Percentiles rank a stretch among this genome's conserved stretches.
Evolutionary conservation across 192 early-diverging fungal species (phyloP).

Genomic region (Backusella australiensis): DNA sequence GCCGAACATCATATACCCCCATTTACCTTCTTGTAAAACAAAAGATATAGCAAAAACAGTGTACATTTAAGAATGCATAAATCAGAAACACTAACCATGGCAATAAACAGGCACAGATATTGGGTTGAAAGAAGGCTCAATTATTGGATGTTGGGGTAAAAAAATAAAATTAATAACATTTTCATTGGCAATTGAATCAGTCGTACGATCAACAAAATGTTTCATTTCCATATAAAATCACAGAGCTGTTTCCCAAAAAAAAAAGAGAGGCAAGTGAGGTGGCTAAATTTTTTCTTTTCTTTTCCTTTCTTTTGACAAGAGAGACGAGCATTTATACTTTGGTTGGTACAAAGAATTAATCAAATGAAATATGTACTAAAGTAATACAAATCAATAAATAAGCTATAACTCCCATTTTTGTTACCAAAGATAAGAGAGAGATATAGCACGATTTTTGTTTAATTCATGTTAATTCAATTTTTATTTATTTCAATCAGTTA

Average conservation of each 20-base stretch:
- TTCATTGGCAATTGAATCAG: not conserved
- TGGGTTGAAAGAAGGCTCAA: not conserved
- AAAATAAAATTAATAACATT: not conserved
- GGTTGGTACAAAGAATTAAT: not conserved
- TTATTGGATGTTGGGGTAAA: slow-evolving; percentile 2
- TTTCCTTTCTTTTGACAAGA: not conserved
- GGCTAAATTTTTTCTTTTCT: no score
- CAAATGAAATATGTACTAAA: not conserved
- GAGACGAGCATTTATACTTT: not conserved
- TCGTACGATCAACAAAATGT: not conserved
- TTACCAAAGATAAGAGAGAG: not conserved
- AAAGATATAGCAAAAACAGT: not conserved
- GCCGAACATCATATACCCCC: not conserved
- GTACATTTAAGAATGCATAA: not conserved
- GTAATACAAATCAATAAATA: not conserved
- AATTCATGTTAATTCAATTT: not conserved
- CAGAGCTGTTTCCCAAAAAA: not conserved
- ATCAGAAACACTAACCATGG: not conserved
- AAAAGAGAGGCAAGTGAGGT: not conserved
- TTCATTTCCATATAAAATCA: not conserved
- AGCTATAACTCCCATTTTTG: not conserved
- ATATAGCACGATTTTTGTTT: no score
- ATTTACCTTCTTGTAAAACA: not conserved
- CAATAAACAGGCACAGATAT: not conserved
- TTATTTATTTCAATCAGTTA: not conserved